Percentiles rank a stretch among this genome's conserved stretches.
phyloP scores from a whole-genome alignment of 192 early-diverging fungal genomes.

The Entomortierella lignicola region DNA sequence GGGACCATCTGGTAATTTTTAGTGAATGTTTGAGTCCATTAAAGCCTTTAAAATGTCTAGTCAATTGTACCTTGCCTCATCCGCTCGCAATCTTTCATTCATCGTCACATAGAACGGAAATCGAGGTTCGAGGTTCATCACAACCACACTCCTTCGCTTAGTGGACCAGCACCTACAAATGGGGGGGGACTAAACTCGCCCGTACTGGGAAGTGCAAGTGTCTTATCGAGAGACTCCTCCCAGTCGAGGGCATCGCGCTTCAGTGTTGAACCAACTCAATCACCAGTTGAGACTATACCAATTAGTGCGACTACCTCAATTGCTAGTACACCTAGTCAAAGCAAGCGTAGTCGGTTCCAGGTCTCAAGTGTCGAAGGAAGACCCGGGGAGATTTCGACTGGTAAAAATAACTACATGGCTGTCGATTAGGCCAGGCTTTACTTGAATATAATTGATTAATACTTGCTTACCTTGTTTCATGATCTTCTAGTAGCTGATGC shows the following conservation, averaged over 20 bases:
- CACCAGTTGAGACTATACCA: neutral
- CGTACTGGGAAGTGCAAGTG: conserved; percentile 4
- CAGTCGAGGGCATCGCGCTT: conserved; percentile 38
- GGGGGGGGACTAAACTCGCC: conserved; percentile 26
- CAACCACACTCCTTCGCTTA: conserved; percentile 5
- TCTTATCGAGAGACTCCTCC: conserved; percentile 29
- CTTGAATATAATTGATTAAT: too few relatives aligned
- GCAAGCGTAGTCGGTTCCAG: conserved; percentile 48
- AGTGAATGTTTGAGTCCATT: neutral
- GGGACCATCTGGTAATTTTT: conserved; percentile 20
- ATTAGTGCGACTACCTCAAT: conserved; percentile 11
- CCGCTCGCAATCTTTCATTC: too few relatives aligned
- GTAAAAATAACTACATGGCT: conserved; percentile 4
- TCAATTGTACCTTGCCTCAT: neutral
- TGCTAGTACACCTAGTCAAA: conserved; percentile 24
- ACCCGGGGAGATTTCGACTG: conserved; percentile 11
- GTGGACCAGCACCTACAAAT: conserved; percentile 3
- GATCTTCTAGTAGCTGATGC: conserved; percentile 10
- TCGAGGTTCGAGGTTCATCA: conserved; percentile 52
- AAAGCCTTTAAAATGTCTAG: neutral
- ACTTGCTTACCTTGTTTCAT: too few relatives aligned
- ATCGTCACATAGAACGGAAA: conserved; percentile 29
- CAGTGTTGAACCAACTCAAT: conserved; percentile 24
- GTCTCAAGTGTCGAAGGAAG: conserved; percentile 37
- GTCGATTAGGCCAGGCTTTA: too few relatives aligned